phyloP scores from a whole-genome alignment of 306 rosid genomes.

The Canavalia ensiformis region DNA sequence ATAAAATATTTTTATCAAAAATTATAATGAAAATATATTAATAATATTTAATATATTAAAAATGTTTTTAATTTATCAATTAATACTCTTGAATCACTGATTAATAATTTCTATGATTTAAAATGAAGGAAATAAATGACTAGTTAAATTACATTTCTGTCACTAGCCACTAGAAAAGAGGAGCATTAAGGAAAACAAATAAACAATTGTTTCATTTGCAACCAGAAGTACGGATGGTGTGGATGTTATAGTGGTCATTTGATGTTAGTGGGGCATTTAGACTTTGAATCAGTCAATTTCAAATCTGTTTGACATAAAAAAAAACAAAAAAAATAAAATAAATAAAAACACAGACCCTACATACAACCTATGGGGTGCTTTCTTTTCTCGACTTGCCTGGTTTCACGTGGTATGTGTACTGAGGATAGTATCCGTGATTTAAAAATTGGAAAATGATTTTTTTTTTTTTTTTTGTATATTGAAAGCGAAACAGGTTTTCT shows the following conservation, averaged over 20 bases:
- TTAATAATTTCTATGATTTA: too few species aligned
- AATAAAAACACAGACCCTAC: not conserved
- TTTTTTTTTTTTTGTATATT: too few species aligned
- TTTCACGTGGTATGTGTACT: conserved; percentile 17
- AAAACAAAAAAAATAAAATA: not conserved
- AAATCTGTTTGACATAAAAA: not conserved
- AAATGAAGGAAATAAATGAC: too few species aligned
- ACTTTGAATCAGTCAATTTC: conserved; percentile 19
- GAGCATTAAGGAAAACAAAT: not conserved
- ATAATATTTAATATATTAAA: too few species aligned
- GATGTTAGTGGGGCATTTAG: not conserved
- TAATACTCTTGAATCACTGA: too few species aligned
- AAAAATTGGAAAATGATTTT: not conserved
- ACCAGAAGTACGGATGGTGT: not conserved
- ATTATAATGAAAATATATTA: too few species aligned
- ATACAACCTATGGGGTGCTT: not conserved
- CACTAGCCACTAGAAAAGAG: not conserved
- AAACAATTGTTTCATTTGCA: conserved; percentile 5
- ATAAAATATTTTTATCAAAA: too few species aligned
- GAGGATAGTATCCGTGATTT: not conserved
- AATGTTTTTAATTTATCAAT: too few species aligned
- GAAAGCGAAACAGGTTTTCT: too few species aligned
- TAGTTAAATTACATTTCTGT: too few species aligned
- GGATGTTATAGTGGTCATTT: not conserved
- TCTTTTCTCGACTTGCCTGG: not conserved